Base-by-base conservation (phyloP, 2,329 filamentous ascomycete species). In the Thermothelomyces thermophilus region DNA sequence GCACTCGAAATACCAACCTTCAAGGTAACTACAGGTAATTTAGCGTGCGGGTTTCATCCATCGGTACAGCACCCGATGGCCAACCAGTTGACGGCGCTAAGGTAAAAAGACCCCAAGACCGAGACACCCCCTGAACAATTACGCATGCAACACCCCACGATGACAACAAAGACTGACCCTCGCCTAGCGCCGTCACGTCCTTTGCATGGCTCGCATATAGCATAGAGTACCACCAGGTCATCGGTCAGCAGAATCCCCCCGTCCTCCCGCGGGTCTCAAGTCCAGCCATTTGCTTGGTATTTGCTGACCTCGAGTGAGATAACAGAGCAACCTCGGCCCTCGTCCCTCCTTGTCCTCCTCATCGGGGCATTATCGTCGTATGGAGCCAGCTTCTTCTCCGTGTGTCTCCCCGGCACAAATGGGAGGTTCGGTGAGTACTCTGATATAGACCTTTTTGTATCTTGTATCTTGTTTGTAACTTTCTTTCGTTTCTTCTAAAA, bases 241-340 rank as follows among this genome's bases (percentile, higher is more conserved):
- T 73, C 54, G 72, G 76, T 76, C 61, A 48, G 63, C 10, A 30
- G 9, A 16, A 10, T 40, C 20, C 24, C 11, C 3, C 17, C 14
- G 13, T n/a, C 7, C 13, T 16, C n/a, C 8, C 19, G 33, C 30
- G 14, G 9, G 6, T 6, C 33, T 11, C 16, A 35, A 35, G 33
- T 31, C 14, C 7, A 11, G 33, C 14, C 14, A 14, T 35, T 16
- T 5, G 9, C 24, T 26, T 9, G 24, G 24, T 26, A 9, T 26
- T n/a, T 31, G 30, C 30, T 31, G 30, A 31, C 30, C 9, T 14
- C 30, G n/a, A n/a, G n/a, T 31, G 11, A 17, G 7, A 31, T 19
- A 30, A 34, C 53, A 78, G 76, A 75, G 56, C 69, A 70, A 36
- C 75, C 74, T 1, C 69, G 72, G 11, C 62, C 76, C 17, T 79